Base-by-base conservation (phyloP, 768 basidiomycete species). In the Pisolithus orientalis region DNA sequence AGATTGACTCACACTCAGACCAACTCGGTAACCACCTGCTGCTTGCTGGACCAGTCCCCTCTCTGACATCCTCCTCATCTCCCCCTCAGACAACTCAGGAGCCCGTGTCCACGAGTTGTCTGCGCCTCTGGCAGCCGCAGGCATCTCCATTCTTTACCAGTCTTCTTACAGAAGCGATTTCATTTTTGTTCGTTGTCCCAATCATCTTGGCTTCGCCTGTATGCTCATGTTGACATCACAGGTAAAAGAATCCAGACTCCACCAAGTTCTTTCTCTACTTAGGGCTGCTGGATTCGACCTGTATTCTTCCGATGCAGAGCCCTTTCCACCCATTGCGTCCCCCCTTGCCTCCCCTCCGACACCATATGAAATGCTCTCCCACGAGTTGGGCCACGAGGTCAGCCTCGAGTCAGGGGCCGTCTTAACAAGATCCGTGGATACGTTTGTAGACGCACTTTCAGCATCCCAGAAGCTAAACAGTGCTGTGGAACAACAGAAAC, bases 161-260 rank as follows among this genome's bases (percentile, higher is more conserved):
- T 87, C 85, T 5, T 87, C 87, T 2, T 90, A 90, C 65, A 82
- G 80, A 78, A 83, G 85, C 59, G 88, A 90, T 66, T 90, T 85
- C 62, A 86, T 90, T 52, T 83, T 90, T 57, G 87, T 89, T 70
- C 52, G 38, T 31, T 28, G 8, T 37, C 11, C 46, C 25, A 21
- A 37, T n/a, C 8, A 44, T 42, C 11, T 14, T 3, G 40, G 4
- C 16, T 16, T 42, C 14, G 9, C 47, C 51, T 50, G 39, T 45
- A 56, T 48, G 50, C 39, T 34, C 14, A 29, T 17, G 25, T 37
- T 25, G 29, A 43, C 39, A 58, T 6, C 21, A 25, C 60, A 87
- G 85, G 84, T 88, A 44, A 86, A 85, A 64, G 79, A 85, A 60
- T 70, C 76, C 32, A 77, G 82, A 39, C 69, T 90, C 1, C 72